A percentile compares a stretch with the other conserved stretches of the same genome.
These are phyloP conservation scores for Artomyces pyxidatus DNA, from an alignment of 768 basidiomycete species.

Conservation along the genomic window DNA sequence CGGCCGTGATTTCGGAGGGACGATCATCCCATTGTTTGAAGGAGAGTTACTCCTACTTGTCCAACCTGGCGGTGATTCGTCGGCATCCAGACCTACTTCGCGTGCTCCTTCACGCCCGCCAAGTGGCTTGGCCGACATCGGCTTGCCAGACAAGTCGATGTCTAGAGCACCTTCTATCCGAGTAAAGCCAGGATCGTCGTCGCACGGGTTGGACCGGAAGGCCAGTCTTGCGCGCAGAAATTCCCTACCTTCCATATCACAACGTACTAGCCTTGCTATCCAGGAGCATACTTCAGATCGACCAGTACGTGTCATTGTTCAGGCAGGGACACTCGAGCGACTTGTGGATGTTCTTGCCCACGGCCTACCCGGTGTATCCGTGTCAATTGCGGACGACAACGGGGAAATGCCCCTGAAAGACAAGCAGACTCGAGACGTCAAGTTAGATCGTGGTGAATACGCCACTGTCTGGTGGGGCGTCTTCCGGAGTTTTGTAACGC, in stretches of 20 bases:
- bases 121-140: slow-evolving; percentile 20
- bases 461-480: slow-evolving; percentile 75
- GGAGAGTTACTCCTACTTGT: slow-evolving; percentile 70
- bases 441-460: slow-evolving; percentile 69
- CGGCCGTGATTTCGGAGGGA: slow-evolving; percentile 46
- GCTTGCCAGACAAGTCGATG: slow-evolving; percentile 30
- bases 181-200: slow-evolving; percentile 63
- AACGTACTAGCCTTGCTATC: slow-evolving; percentile 46
- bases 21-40: slow-evolving; percentile 63
- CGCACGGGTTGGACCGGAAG: slow-evolving; percentile 68
- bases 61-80: slow-evolving; percentile 36
- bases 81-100: slow-evolving; percentile 55
- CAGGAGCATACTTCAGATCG: slow-evolving; percentile 61
- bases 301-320: slow-evolving; percentile 67
- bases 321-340: slow-evolving; percentile 69
- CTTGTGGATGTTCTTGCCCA: slow-evolving; percentile 71
- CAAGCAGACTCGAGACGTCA: slow-evolving; percentile 62
- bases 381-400: slow-evolving; percentile 79
- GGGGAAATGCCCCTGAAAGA: slow-evolving; percentile 76
- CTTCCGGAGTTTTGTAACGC: slow-evolving; percentile 76
- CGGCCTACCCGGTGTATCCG: slow-evolving; percentile 68
- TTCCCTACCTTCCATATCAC: slow-evolving; percentile 72
- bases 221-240: slow-evolving; percentile 65
- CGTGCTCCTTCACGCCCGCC: slow-evolving; percentile 51
- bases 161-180: slow-evolving; percentile 68